Conservation (phyloP, 2,329 filamentous ascomycete species). For the Scedosporium apiospermum region DNA sequence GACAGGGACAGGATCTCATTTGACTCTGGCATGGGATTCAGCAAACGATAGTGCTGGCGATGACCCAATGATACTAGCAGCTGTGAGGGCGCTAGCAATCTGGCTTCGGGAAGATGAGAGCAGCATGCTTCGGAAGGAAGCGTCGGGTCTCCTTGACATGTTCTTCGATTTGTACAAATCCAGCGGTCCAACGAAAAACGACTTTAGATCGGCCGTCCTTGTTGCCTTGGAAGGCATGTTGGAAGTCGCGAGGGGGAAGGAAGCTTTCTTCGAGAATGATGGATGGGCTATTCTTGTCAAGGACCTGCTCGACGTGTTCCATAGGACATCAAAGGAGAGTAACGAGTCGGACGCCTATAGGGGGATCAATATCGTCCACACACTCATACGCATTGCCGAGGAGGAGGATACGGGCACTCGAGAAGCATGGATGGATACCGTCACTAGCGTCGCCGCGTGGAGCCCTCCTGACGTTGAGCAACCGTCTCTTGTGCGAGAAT, state of each 20-base stretch:
- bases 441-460: slow-evolving; percentile 42
- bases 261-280: slow-evolving; percentile 36
- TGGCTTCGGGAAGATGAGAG: slow-evolving; percentile 65
- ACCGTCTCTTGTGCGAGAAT: slow-evolving; percentile 29
- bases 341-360: slow-evolving; percentile 28
- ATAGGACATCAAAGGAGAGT: slow-evolving; percentile 15
- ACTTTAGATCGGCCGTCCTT: slow-evolving; percentile 48
- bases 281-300: slow-evolving; percentile 44
- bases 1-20: slow-evolving; percentile 32
- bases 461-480: slow-evolving; percentile 23
- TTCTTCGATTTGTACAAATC: slow-evolving; percentile 50
- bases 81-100: slow-evolving; percentile 47
- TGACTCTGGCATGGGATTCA: slow-evolving; percentile 50
- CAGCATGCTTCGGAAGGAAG: slow-evolving; percentile 44
- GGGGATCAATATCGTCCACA: slow-evolving; percentile 45
- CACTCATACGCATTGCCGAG: slow-evolving; percentile 44
- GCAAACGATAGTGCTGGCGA: slow-evolving; percentile 34
- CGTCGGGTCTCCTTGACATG: slow-evolving; percentile 52
- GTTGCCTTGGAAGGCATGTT: slow-evolving; percentile 50
- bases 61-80: slow-evolving; percentile 51
- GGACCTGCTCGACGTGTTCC: slow-evolving; percentile 38
- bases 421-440: slow-evolving; percentile 48
- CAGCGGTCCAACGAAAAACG: slow-evolving; percentile 24
- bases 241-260: slow-evolving; percentile 35
- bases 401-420: slow-evolving; percentile 29